A percentile compares a stretch with the other conserved stretches of the same genome.
These are phyloP conservation scores for Drechslerella coelobrocha DNA, from an alignment of 2,329 filamentous ascomycete genomes.

Conservation along the genomic window DNA sequence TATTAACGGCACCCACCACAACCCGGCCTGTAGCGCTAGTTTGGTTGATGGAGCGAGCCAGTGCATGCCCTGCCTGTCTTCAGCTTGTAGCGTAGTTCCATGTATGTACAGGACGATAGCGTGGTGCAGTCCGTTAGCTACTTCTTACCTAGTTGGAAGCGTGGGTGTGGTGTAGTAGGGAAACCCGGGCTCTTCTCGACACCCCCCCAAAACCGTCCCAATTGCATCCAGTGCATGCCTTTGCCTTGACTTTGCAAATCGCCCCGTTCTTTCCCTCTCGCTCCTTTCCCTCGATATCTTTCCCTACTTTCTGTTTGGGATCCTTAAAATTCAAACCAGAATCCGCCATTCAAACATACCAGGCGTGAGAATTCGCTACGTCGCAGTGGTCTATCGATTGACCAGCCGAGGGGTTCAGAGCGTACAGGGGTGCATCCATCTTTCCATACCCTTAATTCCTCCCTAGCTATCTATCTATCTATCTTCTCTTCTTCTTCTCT, in stretches of 20 bases:
- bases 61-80: not conserved
- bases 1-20: conserved; percentile 45
- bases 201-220: conserved; percentile 30
- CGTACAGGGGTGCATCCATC: conserved; percentile 7
- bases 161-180: conserved; percentile 8
- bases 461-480: conserved; percentile 7
- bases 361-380: too few relatives aligned
- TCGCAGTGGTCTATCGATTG: too few relatives aligned
- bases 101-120: too few relatives aligned
- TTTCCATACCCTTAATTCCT: not conserved
- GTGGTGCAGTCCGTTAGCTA: too few relatives aligned
- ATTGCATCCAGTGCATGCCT: not conserved
- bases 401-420: conserved; percentile 17
- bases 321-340: conserved; percentile 10
- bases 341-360: not conserved
- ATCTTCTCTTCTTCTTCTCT: too few relatives aligned
- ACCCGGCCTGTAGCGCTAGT: conserved; percentile 48
- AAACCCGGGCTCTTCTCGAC: conserved; percentile 44
- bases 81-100: too few relatives aligned
- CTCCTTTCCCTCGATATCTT: conserved; percentile 36
- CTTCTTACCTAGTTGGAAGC: not conserved
- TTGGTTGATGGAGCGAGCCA: conserved; percentile 31
- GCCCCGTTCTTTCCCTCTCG: conserved; percentile 14
- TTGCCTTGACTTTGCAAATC: conserved; percentile 13
- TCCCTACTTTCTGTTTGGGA: conserved; percentile 20